Base-by-base conservation (phyloP, 306 rosid genomes). In the Quercus rubra region DNA sequence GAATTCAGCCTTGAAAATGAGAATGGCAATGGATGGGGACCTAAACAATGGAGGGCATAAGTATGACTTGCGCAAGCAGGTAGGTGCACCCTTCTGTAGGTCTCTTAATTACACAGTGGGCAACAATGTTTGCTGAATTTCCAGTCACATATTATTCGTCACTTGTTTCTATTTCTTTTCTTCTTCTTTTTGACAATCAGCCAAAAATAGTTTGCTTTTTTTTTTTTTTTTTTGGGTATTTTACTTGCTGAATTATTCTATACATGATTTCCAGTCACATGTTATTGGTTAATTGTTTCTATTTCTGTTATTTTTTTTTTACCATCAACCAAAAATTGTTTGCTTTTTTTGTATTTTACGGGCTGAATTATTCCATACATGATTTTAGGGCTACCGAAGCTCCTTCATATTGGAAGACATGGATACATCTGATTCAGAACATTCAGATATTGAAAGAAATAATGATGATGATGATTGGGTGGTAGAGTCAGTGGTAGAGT, bases 371-470 rank as follows among this genome's bases (percentile, higher is more conserved):
- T 70, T 70, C 70, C 17, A 46, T 59, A 21, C 57, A 15, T 75
- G 76, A 66, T 77, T 79, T n/a, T 30, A 94, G 98, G 97, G 91
- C 73, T 55, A 75, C 64, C 86, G 90, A 35, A 83, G 49, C 51
- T 92, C 97, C 55, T 54, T 84, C 38, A 61, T 83, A 64, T 67
- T 71, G 33, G 98, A 92, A 82, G 98, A 92, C 83, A 94, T 94
- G 97, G 94, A 92, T 77, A 88, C 77, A 52, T 89, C 94, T 28
- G 97, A 89, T 27, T 86, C 97, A 5, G 93, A 93, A 51, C 79
- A 80, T 33, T 84, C 87, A 51, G 90, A 80, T 35, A 17, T 55
- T 6, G 90, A 88, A 1, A 78, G 75, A 43, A 74, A 66, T 4
- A 88, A 86, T 63, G 87, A 83, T 1, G 89, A 86, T 69, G 87